Base-by-base conservation (phyloP, 2,329 filamentous ascomycete species). In the Hypoxylon sp. region DNA sequence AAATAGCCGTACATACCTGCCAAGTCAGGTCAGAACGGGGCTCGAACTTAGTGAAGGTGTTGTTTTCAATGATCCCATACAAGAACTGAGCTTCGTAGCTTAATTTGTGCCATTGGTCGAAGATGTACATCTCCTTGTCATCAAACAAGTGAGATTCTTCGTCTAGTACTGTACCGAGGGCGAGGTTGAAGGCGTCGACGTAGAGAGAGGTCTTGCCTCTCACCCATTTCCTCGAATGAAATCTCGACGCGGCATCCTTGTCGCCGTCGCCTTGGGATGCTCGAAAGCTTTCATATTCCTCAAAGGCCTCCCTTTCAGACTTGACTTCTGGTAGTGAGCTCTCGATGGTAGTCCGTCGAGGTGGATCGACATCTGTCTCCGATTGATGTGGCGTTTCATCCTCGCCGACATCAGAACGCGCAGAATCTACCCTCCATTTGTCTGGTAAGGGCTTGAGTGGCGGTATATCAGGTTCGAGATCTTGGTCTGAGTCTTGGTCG, bases 161-260 rank as follows among this genome's bases (percentile, higher is more conserved):
- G 45, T 91, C 87, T 10, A 98, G 77, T 3, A 99, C 95, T 0
- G 91, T 97, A 57, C 94, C 88, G 45, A 99, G 78, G 2, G 94
- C 92, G 11, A 98, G 80, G 69, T 97, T 97, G 79, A 99, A 99
- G 0, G 95, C 95, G 76, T 99, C 95, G 15, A 97, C 92, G 69
- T 99, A 99, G 52, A 99, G 91, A 1, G 93, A 98, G 69, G 88
- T 96, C 72, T 86, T 88, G 0, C 92, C 91, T 68, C 82, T 86
- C 3, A 87, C 75, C 91, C 91, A 97, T 58, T 83, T 47, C 79
- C 79, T 73, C 13, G 69, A 62, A 54, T 72, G 62, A 48, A 85
- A 77, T 55, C 81, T 81, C 11, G 89, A 70, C 6, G 83, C 79
- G 31, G 79, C 70, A 8, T 77, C 71, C 3, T 74, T 74, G 53